Evolutionary conservation across 129 eudicot genomes (phyloP), one percentile per base, ranked within the genome.

Genomic region (Flaveria sonorensis): DNA sequence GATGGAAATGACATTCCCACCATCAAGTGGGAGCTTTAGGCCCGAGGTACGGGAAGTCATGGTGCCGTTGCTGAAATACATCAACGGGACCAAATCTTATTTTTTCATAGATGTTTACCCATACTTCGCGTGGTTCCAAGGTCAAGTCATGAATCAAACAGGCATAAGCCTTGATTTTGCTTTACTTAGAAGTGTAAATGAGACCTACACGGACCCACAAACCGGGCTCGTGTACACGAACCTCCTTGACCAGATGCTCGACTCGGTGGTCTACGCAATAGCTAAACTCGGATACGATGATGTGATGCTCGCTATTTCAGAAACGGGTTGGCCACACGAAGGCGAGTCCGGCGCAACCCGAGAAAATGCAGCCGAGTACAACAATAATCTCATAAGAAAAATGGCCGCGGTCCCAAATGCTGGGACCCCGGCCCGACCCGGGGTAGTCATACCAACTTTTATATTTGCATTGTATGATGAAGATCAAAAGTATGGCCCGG

Each of bases 371-470:
- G 98, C 96, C 1, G 90, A 82, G 30, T 92, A 88, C 51, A 88
- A 89, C 75, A 81, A 89, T 21, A 90, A 92, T 50, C 80, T 90
- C 2, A 77, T 88, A 10, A 55, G 42, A 2, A 92, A 85, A 55
- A 73, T 92, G 79, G 75, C 79, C 0, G 66, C 81, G 1, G 24
- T 83, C 14, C 89, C 90, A n/a, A 63, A 82, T 4, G 10, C 20
- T 0, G 98, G 98, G 65, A 92, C 98, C 20, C 98, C 98, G 14
- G 98, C 96, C 21, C 74, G 94, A 32, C 96, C 96, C 0, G 87
- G 87, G 4, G 52, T 42, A 1, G 65, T 73, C 55, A 90, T 92
- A 56, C 98, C 94, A 6, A 88, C 94, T 16, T 92, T 90, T 59
- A 28, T 92, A 39, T 89, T 88, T 61, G 86, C 98, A 0, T 55